Conservation (phyloP, 2,329 filamentous ascomycete species). For the Colletotrichum gigasporum region DNA sequence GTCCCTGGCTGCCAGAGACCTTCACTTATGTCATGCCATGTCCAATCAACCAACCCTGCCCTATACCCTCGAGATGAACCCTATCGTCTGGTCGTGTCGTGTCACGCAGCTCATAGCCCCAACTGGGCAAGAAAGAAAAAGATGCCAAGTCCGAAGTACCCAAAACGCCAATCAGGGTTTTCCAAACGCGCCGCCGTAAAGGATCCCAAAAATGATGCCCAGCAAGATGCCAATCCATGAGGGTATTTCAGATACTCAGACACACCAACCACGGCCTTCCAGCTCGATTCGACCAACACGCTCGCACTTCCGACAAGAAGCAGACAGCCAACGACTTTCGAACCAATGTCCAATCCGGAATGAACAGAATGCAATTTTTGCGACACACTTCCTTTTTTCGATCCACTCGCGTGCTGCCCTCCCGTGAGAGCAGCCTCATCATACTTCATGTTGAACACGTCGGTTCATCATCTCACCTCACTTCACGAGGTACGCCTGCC, state of each 20-base stretch:
- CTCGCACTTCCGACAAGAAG: not conserved
- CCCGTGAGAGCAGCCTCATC: not conserved
- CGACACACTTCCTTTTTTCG: not conserved
- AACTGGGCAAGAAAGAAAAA: constrained; percentile 6
- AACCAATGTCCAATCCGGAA: not conserved
- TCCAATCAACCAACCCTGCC: not conserved
- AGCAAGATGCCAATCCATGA: constrained; percentile 29
- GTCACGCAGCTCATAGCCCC: constrained; percentile 10
- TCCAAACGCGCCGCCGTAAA: constrained; percentile 18
- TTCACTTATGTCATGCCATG: constrained; percentile 13
- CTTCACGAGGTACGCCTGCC: no score
- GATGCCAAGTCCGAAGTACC: constrained; percentile 5
- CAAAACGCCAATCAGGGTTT: constrained; percentile 11
- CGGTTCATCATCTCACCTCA: constrained; percentile 67
- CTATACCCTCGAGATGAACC: constrained; percentile 1
- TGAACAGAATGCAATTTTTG: not conserved
- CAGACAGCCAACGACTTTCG: not conserved
- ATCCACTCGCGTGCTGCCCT: no score
- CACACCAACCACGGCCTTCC: constrained; percentile 12
- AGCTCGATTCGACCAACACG: not conserved
- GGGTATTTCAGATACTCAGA: constrained; percentile 31
- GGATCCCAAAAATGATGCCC: constrained; percentile 15
- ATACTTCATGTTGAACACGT: constrained; percentile 32
- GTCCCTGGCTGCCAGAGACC: not conserved
- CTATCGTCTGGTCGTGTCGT: constrained; percentile 11